phyloP scores from a whole-genome alignment of 495 filamentous ascomycete species.

The Penicillium riverlandense region DNA sequence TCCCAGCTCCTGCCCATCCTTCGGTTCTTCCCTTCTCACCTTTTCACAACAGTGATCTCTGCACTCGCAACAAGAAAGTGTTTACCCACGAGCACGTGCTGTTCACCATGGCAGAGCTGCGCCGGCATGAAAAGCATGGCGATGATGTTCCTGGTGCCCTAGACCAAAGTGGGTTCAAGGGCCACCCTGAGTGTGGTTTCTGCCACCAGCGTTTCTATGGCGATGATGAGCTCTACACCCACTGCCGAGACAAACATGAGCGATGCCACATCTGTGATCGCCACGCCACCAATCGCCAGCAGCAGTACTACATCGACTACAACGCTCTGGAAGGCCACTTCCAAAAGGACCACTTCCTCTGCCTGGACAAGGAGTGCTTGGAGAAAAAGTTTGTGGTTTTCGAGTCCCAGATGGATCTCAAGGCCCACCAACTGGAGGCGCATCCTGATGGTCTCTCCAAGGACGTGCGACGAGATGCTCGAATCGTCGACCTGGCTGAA shows the following conservation, averaged over 20 bases:
- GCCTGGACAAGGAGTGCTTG: constrained; percentile 74
- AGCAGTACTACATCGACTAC: constrained; percentile 87
- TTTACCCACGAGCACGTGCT: constrained; percentile 97
- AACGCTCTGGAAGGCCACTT: constrained; percentile 79
- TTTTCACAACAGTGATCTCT: constrained; percentile 58
- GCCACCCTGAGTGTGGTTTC: constrained; percentile 91
- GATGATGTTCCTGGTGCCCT: constrained; percentile 86
- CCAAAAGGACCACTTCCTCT: constrained; percentile 78
- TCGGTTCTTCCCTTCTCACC: too few relatives aligned
- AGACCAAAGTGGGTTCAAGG: constrained; percentile 93
- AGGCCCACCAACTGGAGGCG: constrained; percentile 71
- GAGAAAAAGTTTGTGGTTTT: constrained; percentile 99
- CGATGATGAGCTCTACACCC: constrained; percentile 86
- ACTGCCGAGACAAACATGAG: constrained; percentile 89
- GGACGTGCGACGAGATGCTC: constrained; percentile 75
- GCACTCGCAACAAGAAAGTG: constrained; percentile 91
- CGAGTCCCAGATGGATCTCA: constrained; percentile 85
- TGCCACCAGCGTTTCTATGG: constrained; percentile 91
- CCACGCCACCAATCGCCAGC: constrained; percentile 56
- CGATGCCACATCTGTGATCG: constrained; percentile 92
- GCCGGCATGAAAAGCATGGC: constrained; percentile 81
- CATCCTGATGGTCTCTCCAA: constrained; percentile 76
- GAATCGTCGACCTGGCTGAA: constrained; percentile 75
- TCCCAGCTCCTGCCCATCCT: constrained; percentile 4
- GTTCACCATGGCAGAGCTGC: constrained; percentile 74